Base-by-base conservation (phyloP, 2,329 filamentous ascomycete species). In the Alternaria hordeiaustralica region DNA sequence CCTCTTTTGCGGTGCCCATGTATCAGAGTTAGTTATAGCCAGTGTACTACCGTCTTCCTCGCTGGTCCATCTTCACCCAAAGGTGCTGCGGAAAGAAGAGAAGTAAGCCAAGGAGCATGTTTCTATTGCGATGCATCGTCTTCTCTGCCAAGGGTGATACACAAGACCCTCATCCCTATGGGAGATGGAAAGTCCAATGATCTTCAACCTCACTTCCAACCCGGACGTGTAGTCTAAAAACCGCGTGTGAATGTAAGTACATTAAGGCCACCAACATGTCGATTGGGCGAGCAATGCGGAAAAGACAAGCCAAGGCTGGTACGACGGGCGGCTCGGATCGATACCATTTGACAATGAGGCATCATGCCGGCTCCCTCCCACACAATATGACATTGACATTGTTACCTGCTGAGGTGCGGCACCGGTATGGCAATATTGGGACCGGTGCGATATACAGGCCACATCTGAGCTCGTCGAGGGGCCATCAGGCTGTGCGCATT, bases 1-100 rank as follows among this genome's bases (percentile, higher is more conserved):
- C 13, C 15, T 36, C 0, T 36, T n/a, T 36, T 36, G 33, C 33
- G 7, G 23, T 23, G 4, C 4, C 5, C 33, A 36, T 36, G 1
- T 0, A 36, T 36, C 0, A 36, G 15, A n/a, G 0, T 36, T 1
- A 36, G 13, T 1, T 36, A n/a, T 9, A 36, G 33, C 33, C 0
- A 36, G 15, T 36, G 33, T 36, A n/a, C 30, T 13, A 3, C 12
- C 7, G 13, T 33, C 28, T 33, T 12, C 28, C 13, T 13, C 7
- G 12, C 13, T 3, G 28, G 28, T 6, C 13, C 3, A 6, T 15
- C 15, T 36, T 36, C 7, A n/a, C 13, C 33, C 33, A 0, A 36
- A n/a, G 13, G 1, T 36, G 33, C 4, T 36, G 33, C 13, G 33
- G 13, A n/a, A 36, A 36, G 4, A 9, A 36, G 0, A 0, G 13